A percentile compares a stretch with the other conserved stretches of the same genome.
Conservation (phyloP, 371 early-diverging fungal species). For the Encephalitozoon intestinalis region DNA sequence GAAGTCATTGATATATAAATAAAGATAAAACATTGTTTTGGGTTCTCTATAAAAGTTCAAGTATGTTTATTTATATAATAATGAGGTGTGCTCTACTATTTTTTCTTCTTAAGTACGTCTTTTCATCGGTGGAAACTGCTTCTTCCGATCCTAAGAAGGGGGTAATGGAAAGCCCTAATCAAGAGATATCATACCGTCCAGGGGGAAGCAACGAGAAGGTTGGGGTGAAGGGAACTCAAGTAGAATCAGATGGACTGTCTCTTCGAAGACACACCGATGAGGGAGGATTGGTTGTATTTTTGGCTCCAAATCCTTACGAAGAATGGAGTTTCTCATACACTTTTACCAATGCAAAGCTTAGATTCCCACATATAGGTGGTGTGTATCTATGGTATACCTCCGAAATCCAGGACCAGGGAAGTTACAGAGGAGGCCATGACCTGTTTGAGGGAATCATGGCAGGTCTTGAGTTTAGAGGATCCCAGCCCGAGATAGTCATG, state of each 20-base stretch:
- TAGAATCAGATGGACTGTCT: constrained; percentile 36
- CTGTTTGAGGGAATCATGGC: constrained; percentile 59
- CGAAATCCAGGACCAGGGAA: constrained; percentile 45
- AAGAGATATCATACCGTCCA: constrained; percentile 10
- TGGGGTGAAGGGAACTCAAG: constrained; percentile 20
- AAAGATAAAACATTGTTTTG: constrained; percentile 10
- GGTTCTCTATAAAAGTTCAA: not conserved
- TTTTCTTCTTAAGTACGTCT: not conserved
- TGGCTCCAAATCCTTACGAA: constrained; percentile 47
- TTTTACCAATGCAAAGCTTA: constrained; percentile 43
- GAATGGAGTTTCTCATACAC: constrained; percentile 59
- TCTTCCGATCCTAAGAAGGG: not conserved
- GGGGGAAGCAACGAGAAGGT: constrained; percentile 14
- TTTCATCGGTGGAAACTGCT: not conserved
- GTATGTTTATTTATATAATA: not conserved
- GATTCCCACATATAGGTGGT: constrained; percentile 53
- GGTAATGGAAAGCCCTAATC: not conserved
- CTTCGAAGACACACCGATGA: constrained; percentile 32
- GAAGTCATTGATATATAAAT: not conserved
- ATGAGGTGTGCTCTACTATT: not conserved
- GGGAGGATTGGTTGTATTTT: constrained; percentile 54
- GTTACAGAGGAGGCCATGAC: constrained; percentile 48
- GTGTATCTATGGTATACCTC: constrained; percentile 61
- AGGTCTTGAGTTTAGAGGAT: constrained; percentile 59
- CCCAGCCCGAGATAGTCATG: constrained; percentile 48